These are phyloP conservation scores for Psophocarpus tetragonolobus DNA, from an alignment of 306 rosid genomes.

Conservation along the genomic window DNA sequence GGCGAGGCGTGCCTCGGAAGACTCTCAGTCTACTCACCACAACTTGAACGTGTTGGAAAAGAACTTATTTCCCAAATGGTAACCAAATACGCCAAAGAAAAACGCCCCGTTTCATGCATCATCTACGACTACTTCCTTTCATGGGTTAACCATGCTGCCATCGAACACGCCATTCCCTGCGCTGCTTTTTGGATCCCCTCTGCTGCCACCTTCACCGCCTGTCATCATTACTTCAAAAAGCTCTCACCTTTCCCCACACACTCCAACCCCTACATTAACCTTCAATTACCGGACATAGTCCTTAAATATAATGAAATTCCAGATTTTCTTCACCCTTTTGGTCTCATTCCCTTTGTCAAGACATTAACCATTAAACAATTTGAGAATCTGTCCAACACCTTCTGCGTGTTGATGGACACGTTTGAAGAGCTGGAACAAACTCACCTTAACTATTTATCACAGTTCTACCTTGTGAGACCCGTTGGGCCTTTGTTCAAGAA, in stretches of 20 bases:
- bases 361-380: conserved; percentile 38
- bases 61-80: conserved; percentile 27
- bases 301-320: conserved; percentile 52
- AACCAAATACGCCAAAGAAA: conserved; percentile 28
- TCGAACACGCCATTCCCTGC: conserved; percentile 32
- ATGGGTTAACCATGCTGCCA: conserved; percentile 56
- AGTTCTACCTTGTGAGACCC: conserved; percentile 28
- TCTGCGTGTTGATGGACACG: conserved; percentile 54
- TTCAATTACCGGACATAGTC: conserved; percentile 44
- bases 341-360: conserved; percentile 17
- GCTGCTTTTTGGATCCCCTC: conserved; percentile 55
- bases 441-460: conserved; percentile 25
- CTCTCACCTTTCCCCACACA: conserved; percentile 51
- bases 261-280: conserved; percentile 32
- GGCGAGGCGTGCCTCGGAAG: too few relatives aligned
- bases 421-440: conserved; percentile 49
- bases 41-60: conserved; percentile 41
- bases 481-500: conserved; percentile 60
- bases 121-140: conserved; percentile 55
- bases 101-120: conserved; percentile 45
- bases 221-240: conserved; percentile 41
- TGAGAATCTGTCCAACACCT: conserved; percentile 37
- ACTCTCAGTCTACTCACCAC: conserved; percentile 14
- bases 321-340: conserved; percentile 42
- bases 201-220: conserved; percentile 44